Evolutionary conservation across 2,329 filamentous ascomycete species (phyloP).

Genomic region (Aspergillus sp.): DNA sequence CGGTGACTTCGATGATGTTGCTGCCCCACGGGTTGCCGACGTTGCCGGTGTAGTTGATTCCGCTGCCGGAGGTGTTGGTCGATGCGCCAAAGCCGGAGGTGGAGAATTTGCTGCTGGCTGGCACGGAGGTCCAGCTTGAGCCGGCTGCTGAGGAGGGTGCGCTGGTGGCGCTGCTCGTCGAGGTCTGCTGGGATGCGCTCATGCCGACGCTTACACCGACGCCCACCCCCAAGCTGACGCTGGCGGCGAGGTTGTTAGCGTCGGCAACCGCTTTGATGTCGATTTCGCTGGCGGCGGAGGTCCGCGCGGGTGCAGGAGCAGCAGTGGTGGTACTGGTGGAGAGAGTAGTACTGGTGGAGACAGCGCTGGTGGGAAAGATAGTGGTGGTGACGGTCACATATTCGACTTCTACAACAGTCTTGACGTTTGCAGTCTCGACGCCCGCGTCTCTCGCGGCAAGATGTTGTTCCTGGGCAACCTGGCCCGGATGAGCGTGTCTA

Average conservation of each 20-base stretch:
- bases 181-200: background rate
- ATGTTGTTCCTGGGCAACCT: slow-evolving; percentile 8
- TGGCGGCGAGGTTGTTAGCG: background rate
- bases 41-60: slow-evolving; percentile 32
- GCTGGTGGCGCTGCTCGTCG: slow-evolving; percentile 4
- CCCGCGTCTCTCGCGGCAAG: slow-evolving; percentile 10
- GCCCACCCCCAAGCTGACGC: background rate
- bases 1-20: slow-evolving; percentile 37
- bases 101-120: slow-evolving; percentile 18
- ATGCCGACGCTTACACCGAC: background rate
- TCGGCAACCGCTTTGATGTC: background rate
- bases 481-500: slow-evolving; percentile 13
- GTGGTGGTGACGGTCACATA: slow-evolving; percentile 15
- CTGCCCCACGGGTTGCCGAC: slow-evolving; percentile 39
- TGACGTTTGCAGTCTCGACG: background rate
- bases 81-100: slow-evolving; percentile 30
- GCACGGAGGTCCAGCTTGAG: slow-evolving; percentile 22
- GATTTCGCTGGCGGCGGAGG: background rate
- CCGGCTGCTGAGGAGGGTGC: background rate
- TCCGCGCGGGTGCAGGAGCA: background rate
- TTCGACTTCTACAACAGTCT: slow-evolving; percentile 15
- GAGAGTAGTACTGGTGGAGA: slow-evolving; percentile 2
- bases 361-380: background rate
- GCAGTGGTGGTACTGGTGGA: slow-evolving; percentile 4
- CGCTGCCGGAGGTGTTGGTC: slow-evolving; percentile 20